Conservation (phyloP, 495 filamentous ascomycete species). For the Pyrenula massariospora region DNA sequence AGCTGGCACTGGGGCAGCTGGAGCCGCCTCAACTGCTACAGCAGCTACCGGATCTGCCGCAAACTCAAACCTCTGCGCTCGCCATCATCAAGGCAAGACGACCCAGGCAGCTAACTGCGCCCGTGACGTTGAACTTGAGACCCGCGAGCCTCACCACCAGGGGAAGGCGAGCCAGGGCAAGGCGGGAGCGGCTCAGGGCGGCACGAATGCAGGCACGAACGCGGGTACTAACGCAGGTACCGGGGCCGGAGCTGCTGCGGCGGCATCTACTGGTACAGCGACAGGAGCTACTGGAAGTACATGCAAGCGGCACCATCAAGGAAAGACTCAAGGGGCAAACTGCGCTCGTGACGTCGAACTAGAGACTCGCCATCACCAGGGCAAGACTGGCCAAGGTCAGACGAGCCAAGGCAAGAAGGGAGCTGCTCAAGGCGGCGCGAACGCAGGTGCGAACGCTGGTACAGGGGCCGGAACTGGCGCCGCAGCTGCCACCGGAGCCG, state of each 20-base stretch:
- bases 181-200: constrained; percentile 3
- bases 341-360: neutral
- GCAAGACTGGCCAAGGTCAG: constrained; percentile 2
- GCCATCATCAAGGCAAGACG: neutral
- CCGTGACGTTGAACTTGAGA: neutral
- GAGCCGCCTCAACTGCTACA: neutral
- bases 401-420: neutral
- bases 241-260: neutral
- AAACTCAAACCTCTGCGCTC: neutral
- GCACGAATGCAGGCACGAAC: neutral
- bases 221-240: neutral
- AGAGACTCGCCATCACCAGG: constrained; percentile 3
- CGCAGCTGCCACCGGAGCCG: neutral
- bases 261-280: neutral
- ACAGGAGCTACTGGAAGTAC: neutral
- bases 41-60: neutral
- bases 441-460: neutral
- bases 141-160: constrained; percentile 3
- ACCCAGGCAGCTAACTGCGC: neutral
- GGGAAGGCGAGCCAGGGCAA: constrained; percentile 4
- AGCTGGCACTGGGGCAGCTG: neutral
- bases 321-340: neutral
- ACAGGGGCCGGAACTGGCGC: neutral
- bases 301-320: neutral
- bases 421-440: neutral